Base-by-base conservation (phyloP, 169 alveolate species). In the Neospora caninum region DNA sequence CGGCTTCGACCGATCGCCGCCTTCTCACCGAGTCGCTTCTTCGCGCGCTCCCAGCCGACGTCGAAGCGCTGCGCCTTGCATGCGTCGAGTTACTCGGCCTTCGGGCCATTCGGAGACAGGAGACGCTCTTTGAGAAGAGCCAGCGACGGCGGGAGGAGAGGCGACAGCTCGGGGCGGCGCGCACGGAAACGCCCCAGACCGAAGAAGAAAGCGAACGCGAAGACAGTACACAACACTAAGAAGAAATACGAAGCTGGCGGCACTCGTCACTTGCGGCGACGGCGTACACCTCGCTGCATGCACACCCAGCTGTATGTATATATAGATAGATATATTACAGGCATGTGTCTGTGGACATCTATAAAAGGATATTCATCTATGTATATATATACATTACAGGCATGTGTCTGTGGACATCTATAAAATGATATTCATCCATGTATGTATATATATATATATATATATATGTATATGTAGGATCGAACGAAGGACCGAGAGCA, bases 1-100 rank as follows among this genome's bases (percentile, higher is more conserved):
- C 89, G 2, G 53, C 67, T 9, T 43, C 53, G 53, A 41, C 64
- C 31, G 89, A 82, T 20, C 53, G 67, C 22, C 89, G 34, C 10
- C 38, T 41, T 9, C 39, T 82, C 43, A 38, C n/a, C 67, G 69
- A 82, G 64, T 2, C n/a, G 53, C 89, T 82, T 10, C 89, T 82
- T 20, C 89, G 67, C 41, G 67, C 89, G 64, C 67, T 82, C 4
- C 89, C 89, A 9, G 36, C 41, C 53, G 89, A 42, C 67, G 89
- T 82, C 54, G 89, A 82, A 6, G 64, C 53, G 34, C 67, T 82
- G 25, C 89, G 89, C 0, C 67, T 29, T 13, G 54, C 31, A 67
- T 82, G 89, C 41, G 89, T 82, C 34, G 89, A 4, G 69, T 29
- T 82, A 0, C 34, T 41, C 67, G 53, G 41, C 34, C n/a, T 41